phyloP scores from a whole-genome alignment of 2,329 filamentous ascomycete genomes.

The Akanthomyces lecanii region DNA sequence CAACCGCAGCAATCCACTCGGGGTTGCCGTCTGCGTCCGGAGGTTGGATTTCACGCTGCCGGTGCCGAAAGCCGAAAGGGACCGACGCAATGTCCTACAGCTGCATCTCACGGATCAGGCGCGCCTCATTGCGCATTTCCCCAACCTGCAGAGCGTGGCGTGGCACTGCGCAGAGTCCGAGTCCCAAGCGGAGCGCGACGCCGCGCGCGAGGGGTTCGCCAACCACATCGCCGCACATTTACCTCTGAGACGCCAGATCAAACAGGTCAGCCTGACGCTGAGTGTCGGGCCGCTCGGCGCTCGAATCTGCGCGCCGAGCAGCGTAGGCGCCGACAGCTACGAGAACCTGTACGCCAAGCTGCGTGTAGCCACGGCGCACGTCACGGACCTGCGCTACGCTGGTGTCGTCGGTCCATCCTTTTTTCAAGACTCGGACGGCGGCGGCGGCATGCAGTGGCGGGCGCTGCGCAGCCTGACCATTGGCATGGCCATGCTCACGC shows the following conservation, averaged over 20 bases:
- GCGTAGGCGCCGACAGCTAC: neutral
- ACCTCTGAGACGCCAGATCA: neutral
- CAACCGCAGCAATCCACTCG: neutral
- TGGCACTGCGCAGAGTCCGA: neutral
- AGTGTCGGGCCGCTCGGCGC: neutral
- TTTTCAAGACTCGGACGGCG: neutral
- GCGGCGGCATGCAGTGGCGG: neutral
- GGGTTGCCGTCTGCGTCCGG: neutral
- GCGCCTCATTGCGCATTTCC: neutral
- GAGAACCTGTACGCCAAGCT: neutral
- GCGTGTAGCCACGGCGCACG: neutral
- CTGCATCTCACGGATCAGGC: constrained; percentile 5
- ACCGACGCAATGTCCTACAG: neutral
- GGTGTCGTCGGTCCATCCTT: constrained; percentile 1
- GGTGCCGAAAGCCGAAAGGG: neutral
- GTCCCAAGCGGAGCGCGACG: neutral
- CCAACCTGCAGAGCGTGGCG: neutral
- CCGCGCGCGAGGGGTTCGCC: neutral
- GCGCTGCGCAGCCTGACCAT: constrained; percentile 6
- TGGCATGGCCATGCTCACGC: neutral
- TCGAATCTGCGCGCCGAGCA: neutral
- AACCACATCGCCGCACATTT: neutral
- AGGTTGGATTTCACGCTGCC: neutral
- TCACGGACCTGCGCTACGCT: neutral
- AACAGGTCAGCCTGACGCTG: neutral